Conservation (phyloP, 1,139 yeast species). For the Blastobotrys proliferans region DNA sequence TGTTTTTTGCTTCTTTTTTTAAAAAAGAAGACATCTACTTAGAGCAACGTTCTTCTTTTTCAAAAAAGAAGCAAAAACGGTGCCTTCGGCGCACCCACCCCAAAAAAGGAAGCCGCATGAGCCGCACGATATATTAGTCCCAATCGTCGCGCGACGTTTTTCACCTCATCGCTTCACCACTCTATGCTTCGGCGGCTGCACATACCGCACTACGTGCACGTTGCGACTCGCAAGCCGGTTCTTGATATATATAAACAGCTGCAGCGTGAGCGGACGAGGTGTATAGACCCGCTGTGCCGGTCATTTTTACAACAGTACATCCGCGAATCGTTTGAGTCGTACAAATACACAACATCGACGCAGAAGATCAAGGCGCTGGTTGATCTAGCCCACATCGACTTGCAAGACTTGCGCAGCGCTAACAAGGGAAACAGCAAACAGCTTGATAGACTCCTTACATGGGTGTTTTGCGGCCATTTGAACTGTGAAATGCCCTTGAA, state of each 20-base stretch:
- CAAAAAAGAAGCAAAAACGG: too few relatives aligned
- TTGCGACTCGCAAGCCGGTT: slow-evolving; percentile 15
- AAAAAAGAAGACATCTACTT: too few relatives aligned
- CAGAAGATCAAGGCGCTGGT: slow-evolving; percentile 19
- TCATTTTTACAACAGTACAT: slow-evolving; percentile 17
- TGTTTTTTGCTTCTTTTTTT: too few relatives aligned
- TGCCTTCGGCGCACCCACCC: too few relatives aligned
- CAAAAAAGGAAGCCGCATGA: too few relatives aligned
- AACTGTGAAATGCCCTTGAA: slow-evolving; percentile 22
- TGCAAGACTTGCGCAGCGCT: slow-evolving; percentile 15
- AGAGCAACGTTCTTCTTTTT: too few relatives aligned
- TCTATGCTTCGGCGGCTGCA: too few relatives aligned
- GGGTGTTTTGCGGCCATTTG: slow-evolving; percentile 16
- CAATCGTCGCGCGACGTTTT: too few relatives aligned
- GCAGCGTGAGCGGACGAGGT: slow-evolving; percentile 15
- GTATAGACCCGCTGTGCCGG: slow-evolving; percentile 26
- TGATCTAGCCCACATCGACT: slow-evolving; percentile 15
- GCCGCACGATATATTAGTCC: too few relatives aligned
- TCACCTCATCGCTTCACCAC: too few relatives aligned
- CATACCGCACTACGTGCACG: slow-evolving; percentile 22
- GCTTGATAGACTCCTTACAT: slow-evolving; percentile 15
- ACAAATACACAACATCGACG: slow-evolving; percentile 19
- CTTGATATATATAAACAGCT: slow-evolving; percentile 20
- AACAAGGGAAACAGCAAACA: slow-evolving; percentile 18
- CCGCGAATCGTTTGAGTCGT: slow-evolving; percentile 23